Conservation (phyloP, 495 filamentous ascomycete genomes). For the Neurospora sp. region DNA sequence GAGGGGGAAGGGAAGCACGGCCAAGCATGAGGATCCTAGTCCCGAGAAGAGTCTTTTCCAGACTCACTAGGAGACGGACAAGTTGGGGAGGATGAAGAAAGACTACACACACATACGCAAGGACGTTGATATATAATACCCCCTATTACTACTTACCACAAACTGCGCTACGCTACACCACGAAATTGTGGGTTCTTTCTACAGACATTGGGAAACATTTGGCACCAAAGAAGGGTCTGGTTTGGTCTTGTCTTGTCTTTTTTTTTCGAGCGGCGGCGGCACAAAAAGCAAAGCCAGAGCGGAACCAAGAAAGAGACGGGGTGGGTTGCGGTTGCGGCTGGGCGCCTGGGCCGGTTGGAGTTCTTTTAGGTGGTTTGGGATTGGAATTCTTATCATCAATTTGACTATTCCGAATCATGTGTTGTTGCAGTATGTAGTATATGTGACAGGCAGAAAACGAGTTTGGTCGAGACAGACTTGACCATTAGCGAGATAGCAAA, state of each 20-base stretch:
- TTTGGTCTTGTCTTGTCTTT: neutral
- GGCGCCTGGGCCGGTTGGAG: neutral
- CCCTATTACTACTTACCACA: neutral
- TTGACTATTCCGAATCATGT: neutral
- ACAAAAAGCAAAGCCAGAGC: neutral
- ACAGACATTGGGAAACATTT: neutral
- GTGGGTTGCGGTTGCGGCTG: neutral
- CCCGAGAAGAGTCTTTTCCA: conserved; percentile 19
- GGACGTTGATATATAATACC: neutral
- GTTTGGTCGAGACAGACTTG: neutral
- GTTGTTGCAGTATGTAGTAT: neutral
- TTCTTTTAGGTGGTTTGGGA: neutral
- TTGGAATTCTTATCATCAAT: neutral
- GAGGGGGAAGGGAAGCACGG: conserved; percentile 81
- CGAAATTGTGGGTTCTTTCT: neutral
- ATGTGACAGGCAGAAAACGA: neutral
- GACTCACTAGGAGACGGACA: neutral
- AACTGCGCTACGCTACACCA: neutral
- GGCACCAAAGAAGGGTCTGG: neutral
- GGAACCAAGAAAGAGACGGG: neutral
- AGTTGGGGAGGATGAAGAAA: neutral
- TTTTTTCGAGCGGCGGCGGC: neutral
- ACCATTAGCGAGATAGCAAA: neutral
- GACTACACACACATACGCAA: neutral
- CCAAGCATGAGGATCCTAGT: conserved; percentile 51